Conservation (phyloP, 345 rosid genomes). For the Mallotus nudiflorus region DNA sequence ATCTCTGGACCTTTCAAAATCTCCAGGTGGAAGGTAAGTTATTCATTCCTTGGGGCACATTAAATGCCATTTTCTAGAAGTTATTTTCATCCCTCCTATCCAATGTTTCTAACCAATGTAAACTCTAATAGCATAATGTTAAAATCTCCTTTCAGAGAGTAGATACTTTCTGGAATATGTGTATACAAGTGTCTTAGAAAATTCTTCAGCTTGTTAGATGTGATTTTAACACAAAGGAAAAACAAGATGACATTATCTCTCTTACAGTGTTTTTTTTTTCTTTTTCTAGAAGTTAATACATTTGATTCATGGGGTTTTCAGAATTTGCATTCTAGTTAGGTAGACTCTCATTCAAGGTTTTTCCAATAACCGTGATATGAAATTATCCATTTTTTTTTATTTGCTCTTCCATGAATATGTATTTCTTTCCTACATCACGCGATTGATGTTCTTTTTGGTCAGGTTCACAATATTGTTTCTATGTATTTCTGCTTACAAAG, state of each 20-base stretch:
- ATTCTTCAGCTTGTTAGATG: background rate
- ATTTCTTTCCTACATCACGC: background rate
- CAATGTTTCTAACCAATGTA: background rate
- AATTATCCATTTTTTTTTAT: background rate
- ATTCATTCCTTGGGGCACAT: background rate
- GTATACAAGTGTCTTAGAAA: background rate
- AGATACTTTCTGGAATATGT: background rate
- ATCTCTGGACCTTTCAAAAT: conserved; percentile 74
- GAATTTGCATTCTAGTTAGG: background rate
- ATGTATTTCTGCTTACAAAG: background rate
- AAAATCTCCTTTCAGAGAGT: background rate
- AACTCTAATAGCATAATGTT: background rate
- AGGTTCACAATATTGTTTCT: background rate
- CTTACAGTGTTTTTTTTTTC: too few species aligned
- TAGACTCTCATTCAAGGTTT: background rate
- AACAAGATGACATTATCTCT: too few species aligned
- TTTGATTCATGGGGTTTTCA: background rate
- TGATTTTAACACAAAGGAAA: background rate
- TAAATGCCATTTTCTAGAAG: background rate
- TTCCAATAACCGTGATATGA: background rate
- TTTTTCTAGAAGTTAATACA: too few species aligned
- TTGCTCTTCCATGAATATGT: background rate
- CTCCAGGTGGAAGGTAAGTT: conserved; percentile 84
- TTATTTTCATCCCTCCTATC: background rate
- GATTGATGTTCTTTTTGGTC: background rate